phyloP scores from a whole-genome alignment of 2,329 filamentous ascomycete genomes.

The Epichloe sp. region DNA sequence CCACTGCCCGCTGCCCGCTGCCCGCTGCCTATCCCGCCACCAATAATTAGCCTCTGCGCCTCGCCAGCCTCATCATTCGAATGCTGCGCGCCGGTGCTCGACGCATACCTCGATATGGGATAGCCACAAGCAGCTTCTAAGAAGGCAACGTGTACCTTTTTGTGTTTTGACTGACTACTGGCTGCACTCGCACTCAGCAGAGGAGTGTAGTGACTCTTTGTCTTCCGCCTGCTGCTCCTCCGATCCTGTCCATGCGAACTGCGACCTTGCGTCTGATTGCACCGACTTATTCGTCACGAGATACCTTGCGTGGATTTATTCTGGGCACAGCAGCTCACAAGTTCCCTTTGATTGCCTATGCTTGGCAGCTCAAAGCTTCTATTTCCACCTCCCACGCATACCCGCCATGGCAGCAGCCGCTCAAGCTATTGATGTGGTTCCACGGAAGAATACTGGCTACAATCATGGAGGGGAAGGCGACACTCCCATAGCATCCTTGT shows the following conservation, averaged over 20 bases:
- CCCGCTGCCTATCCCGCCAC: background rate
- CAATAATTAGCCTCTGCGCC: background rate
- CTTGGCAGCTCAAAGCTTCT: background rate
- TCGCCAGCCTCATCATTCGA: background rate
- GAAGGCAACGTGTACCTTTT: background rate
- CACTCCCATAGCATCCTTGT: conserved; percentile 9
- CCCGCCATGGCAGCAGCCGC: conserved; percentile 8
- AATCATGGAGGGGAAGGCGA: conserved; percentile 7
- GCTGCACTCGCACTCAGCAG: background rate
- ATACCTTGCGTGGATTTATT: background rate
- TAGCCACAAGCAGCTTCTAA: background rate
- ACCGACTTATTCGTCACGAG: background rate
- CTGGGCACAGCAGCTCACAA: background rate
- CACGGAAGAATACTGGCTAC: background rate
- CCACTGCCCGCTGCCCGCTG: no score
- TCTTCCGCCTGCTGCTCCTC: no score
- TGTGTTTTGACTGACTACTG: background rate
- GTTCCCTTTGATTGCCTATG: background rate
- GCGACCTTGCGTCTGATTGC: background rate
- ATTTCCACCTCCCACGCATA: background rate
- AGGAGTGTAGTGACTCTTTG: background rate
- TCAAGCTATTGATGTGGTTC: conserved; percentile 9
- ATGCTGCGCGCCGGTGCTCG: background rate
- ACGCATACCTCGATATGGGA: conserved; percentile 1
- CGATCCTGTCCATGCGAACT: no score